These are phyloP conservation scores for Astraeus odoratus DNA, from an alignment of 768 basidiomycete genomes.

Conservation along the genomic window DNA sequence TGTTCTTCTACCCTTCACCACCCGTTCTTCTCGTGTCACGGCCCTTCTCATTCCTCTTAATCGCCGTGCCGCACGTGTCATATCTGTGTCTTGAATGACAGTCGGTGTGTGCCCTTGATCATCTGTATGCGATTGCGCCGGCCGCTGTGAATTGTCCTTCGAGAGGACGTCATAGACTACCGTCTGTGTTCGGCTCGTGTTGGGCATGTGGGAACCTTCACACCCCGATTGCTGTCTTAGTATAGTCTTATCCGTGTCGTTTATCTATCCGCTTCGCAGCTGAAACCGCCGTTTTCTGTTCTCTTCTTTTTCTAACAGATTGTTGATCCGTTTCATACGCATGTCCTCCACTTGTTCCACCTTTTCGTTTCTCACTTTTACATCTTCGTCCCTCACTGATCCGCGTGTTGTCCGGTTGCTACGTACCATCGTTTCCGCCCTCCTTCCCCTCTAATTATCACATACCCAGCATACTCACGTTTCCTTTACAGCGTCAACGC, in stretches of 20 bases:
- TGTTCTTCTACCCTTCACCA: neutral
- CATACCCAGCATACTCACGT: neutral
- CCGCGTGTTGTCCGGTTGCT: too few relatives aligned
- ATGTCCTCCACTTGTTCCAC: too few relatives aligned
- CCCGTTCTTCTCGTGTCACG: too few relatives aligned
- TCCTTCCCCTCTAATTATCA: neutral
- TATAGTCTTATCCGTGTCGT: too few relatives aligned
- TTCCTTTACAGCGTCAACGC: constrained; percentile 51
- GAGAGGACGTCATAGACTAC: too few relatives aligned
- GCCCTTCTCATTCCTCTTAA: constrained; percentile 16
- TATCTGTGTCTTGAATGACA: neutral
- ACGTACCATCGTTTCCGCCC: neutral
- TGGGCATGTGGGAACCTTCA: too few relatives aligned
- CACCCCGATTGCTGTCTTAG: too few relatives aligned
- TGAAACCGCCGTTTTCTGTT: constrained; percentile 8
- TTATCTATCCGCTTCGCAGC: neutral
- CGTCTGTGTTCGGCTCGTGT: too few relatives aligned
- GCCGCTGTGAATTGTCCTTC: too few relatives aligned
- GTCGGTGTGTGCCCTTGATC: neutral
- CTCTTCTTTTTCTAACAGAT: constrained; percentile 3
- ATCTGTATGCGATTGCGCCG: too few relatives aligned
- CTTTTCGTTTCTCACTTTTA: too few relatives aligned
- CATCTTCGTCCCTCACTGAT: too few relatives aligned
- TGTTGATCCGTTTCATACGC: neutral
- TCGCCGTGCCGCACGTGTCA: constrained; percentile 4